A percentile compares a stretch with the other conserved stretches of the same genome.
Evolutionary conservation across 768 basidiomycete species (phyloP).

Genomic region (Pisolithus tinctorius): DNA sequence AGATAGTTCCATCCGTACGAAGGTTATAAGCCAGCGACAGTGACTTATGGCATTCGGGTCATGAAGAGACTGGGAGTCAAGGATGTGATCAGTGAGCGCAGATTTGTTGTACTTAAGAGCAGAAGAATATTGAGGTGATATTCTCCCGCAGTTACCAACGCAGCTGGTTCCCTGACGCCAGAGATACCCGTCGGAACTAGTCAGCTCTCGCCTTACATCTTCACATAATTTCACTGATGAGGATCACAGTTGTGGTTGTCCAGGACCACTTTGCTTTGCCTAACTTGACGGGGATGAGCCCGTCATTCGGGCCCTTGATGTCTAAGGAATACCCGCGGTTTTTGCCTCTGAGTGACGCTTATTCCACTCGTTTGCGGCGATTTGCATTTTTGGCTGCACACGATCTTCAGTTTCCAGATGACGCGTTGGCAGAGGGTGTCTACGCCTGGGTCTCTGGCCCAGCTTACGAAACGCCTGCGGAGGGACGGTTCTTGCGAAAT

Average conservation of each 20-base stretch:
- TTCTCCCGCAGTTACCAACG: conserved; percentile 67
- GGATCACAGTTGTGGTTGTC: conserved; percentile 62
- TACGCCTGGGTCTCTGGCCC: conserved; percentile 92
- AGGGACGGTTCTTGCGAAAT: conserved; percentile 67
- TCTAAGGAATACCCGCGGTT: conserved; percentile 64
- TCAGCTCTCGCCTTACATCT: conserved; percentile 28
- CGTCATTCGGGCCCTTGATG: conserved; percentile 66
- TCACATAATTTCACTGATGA: conserved; percentile 5
- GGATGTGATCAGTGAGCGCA: conserved; percentile 61
- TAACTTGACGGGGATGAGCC: conserved; percentile 69
- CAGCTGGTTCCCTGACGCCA: conserved; percentile 76
- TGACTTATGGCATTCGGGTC: conserved; percentile 72
- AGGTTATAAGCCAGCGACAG: conserved; percentile 62
- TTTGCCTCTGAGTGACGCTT: conserved; percentile 78
- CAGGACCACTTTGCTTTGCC: conserved; percentile 83
- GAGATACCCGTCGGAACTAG: conserved; percentile 73
- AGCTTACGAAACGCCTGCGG: conserved; percentile 85
- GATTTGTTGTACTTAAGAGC: background rate
- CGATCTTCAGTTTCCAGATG: conserved; percentile 43
- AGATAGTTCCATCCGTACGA: conserved; percentile 80
- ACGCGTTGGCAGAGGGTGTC: conserved; percentile 68
- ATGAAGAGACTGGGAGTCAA: conserved; percentile 75
- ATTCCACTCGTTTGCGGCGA: conserved; percentile 65
- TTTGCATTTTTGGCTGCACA: conserved; percentile 68
- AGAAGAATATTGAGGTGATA: background rate